These are phyloP conservation scores for Rosa multiflora DNA, from an alignment of 306 rosid species.

Conservation along the genomic window DNA sequence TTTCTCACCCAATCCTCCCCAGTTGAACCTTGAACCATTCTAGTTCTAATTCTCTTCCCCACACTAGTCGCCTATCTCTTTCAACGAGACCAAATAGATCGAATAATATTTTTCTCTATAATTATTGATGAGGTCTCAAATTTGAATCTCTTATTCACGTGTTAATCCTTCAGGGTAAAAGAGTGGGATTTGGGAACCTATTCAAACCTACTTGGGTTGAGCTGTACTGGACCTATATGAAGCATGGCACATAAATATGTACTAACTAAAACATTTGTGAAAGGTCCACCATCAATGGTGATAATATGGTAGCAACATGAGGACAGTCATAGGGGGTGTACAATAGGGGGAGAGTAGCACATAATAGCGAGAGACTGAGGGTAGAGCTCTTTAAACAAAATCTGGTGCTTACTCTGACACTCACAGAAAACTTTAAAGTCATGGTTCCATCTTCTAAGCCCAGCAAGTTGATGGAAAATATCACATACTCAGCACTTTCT, in stretches of 20 bases:
- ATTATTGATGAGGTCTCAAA: too few relatives aligned
- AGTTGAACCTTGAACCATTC: not conserved
- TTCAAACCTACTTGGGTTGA: too few relatives aligned
- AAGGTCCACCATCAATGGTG: not conserved
- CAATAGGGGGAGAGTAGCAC: not conserved
- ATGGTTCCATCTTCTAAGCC: constrained; percentile 1
- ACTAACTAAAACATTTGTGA: not conserved
- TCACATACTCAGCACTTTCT: not conserved
- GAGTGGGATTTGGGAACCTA: too few relatives aligned
- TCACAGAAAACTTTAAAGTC: not conserved
- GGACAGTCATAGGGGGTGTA: not conserved
- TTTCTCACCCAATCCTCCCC: not conserved
- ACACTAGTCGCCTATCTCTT: not conserved
- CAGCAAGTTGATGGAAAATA: constrained; percentile 4
- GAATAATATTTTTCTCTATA: too few relatives aligned
- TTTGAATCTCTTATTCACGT: too few relatives aligned
- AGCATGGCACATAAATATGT: not conserved
- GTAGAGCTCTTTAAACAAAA: not conserved
- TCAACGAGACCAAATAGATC: not conserved
- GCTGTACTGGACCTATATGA: not conserved
- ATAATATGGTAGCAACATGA: not conserved
- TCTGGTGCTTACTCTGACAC: constrained; percentile 1
- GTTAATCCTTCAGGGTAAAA: too few relatives aligned
- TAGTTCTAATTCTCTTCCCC: not conserved
- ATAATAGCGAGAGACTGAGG: not conserved